phyloP scores from a whole-genome alignment of 805 yeast species.

The Myxozyma kluyveri region DNA sequence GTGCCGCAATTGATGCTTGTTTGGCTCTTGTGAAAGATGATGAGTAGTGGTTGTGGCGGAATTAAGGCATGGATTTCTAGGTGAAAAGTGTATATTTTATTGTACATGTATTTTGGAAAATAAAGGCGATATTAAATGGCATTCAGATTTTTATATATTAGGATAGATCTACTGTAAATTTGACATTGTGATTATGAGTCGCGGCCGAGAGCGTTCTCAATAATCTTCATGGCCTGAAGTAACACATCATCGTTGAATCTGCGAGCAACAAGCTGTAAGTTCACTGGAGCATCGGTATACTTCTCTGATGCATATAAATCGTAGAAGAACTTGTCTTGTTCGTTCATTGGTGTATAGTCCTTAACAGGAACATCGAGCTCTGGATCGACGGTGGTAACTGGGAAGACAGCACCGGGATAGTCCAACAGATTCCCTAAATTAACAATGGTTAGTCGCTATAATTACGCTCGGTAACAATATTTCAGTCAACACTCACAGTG shows the following conservation, averaged over 20 bases:
- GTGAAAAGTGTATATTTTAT: background rate
- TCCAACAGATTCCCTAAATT: conserved; percentile 59
- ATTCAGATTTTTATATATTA: background rate
- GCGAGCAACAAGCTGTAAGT: conserved; percentile 31
- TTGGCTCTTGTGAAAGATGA: conserved; percentile 31
- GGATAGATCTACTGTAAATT: background rate
- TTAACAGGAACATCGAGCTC: conserved; percentile 25
- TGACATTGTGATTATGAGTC: conserved; percentile 8
- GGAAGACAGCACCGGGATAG: conserved; percentile 53
- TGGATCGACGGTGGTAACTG: conserved; percentile 29
- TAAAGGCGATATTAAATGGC: background rate
- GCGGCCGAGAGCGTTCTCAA: conserved; percentile 25
- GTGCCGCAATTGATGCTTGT: conserved; percentile 69
- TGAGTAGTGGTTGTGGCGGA: background rate
- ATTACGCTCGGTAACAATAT: background rate
- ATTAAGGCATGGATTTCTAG: background rate
- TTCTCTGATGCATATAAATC: conserved; percentile 32
- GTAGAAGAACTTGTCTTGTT: conserved; percentile 30
- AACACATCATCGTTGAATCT: conserved; percentile 36
- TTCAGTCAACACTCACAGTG: conserved; percentile 39
- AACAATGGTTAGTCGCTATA: background rate
- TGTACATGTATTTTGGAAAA: background rate
- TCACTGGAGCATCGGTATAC: conserved; percentile 31
- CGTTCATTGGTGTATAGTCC: conserved; percentile 30
- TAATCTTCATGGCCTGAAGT: conserved; percentile 39